A percentile compares a stretch with the other conserved stretches of the same genome.
These are phyloP conservation scores for Suillus fuscotomentosus DNA, from an alignment of 768 basidiomycete genomes.

Conservation along the genomic window DNA sequence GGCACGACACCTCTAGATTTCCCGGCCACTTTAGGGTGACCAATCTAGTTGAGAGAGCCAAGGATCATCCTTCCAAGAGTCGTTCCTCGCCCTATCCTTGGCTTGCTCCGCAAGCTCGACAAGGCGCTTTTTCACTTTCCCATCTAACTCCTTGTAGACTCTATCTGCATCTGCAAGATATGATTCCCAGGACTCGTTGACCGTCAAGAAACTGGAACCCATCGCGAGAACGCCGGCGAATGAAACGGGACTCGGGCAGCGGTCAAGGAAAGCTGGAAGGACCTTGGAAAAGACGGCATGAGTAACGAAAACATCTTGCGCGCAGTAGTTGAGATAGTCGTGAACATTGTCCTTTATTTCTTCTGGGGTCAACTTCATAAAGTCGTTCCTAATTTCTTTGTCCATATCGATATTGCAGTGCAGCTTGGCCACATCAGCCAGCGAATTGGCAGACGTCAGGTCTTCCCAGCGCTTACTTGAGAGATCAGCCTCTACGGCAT, in stretches of 20 bases:
- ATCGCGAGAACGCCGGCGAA: constrained; percentile 90
- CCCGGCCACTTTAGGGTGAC: constrained; percentile 80
- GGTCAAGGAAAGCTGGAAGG: constrained; percentile 76
- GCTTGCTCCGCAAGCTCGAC: constrained; percentile 66
- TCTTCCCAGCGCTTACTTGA: constrained; percentile 83
- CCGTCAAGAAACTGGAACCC: constrained; percentile 89
- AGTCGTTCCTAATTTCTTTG: constrained; percentile 75
- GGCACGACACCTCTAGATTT: constrained; percentile 61
- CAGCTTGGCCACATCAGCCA: constrained; percentile 87
- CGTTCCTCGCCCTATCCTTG: constrained; percentile 45
- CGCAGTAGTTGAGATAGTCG: constrained; percentile 83
- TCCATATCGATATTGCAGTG: constrained; percentile 82
- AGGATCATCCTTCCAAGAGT: constrained; percentile 65
- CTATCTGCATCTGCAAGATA: constrained; percentile 80
- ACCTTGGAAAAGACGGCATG: constrained; percentile 75
- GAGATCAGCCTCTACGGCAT: constrained; percentile 42
- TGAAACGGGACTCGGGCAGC: constrained; percentile 90
- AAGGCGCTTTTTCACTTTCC: constrained; percentile 58
- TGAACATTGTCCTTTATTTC: constrained; percentile 64
- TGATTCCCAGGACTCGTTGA: constrained; percentile 85
- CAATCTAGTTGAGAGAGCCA: constrained; percentile 94
- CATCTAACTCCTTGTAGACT: constrained; percentile 69
- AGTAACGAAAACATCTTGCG: constrained; percentile 80
- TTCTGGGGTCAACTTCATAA: constrained; percentile 66
- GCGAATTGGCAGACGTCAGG: constrained; percentile 86